Evolutionary conservation across 2,329 filamentous ascomycete genomes (phyloP), one percentile per base, ranked within the genome.

Genomic region (Penicillium verrucosum): DNA sequence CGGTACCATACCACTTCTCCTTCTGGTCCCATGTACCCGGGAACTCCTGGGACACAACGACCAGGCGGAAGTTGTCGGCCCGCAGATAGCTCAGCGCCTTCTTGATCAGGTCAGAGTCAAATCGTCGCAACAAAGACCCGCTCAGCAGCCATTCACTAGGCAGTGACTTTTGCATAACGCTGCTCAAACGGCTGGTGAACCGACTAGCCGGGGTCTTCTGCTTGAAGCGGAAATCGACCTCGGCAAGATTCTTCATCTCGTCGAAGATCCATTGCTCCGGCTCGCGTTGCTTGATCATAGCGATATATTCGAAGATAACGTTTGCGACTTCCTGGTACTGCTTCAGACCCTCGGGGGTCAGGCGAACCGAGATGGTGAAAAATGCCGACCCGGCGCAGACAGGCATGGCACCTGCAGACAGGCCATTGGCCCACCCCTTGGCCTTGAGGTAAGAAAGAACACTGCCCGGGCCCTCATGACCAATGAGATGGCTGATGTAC

Each of bases 1-100:
- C 92, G 0, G 94, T 99, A 9, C 93, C 93, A 67, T 99, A 99
- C 94, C 94, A 99, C 71, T 92, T 91, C 78, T 99, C 94, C 70
- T 89, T 95, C 71, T 87, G 78, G 62, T 95, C 83, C 90, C 91
- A 97, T 50, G 85, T 82, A 0, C 91, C 92, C 0, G 92, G 92
- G 64, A 87, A 89, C 9, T 89, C 88, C 68, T 92, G 89, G 25
- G 91, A 93, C 29, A 95, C 85, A 48, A 97, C 81, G 1, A 85
- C 87, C 72, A 97, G 82, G 30, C 90, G 85, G 77, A 97, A 92
- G 70, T 97, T 97, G 71, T 97, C 92, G 0, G 92, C 89, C 21
- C 87, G 83, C 46, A 99, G 77, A 68, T 85, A 89, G 5, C 83
- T 81, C 65, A 97, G 79, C 0, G 87, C 89, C 61, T 88, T 80